Evolutionary conservation across 768 basidiomycete genomes (phyloP), one percentile per base, ranked within the genome.

Genomic region (Royoungia palumana): DNA sequence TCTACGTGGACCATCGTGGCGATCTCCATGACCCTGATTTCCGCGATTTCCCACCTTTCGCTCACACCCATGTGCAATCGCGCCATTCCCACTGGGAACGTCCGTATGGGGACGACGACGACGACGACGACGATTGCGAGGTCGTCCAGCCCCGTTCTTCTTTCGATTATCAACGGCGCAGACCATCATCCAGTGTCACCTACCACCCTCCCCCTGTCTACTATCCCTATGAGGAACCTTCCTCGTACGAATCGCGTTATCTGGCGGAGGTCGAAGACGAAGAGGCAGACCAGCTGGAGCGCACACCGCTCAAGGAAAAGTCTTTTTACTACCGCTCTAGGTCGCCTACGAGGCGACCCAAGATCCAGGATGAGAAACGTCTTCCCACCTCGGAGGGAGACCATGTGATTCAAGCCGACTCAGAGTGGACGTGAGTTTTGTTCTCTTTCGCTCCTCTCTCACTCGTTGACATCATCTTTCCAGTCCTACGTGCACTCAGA

Each of bases 21-120:
- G 77, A 81, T 64, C 69, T 83, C 21, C 82, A 85, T 59, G 83
- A 85, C 64, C 83, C 83, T 20, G 83, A 85, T 60, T 85, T 76
- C 66, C 73, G 82, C 53, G 74, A 83, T 67, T 85, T 85, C 51
- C 83, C 82, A 24, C 59, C 73, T 30, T 59, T 72, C 40, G 44
- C 44, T 14, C 49, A 58, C 35, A 21, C 55, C 10, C 55, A 57
- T 36, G 24, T 46, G 45, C 52, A 60, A 17, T 42, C 61, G 13
- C 56, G 62, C 27, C 64, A 69, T 1, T 64, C 72, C 0, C 59
- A 52, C 1, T 74, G 71, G 71, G 75, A 73, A 40, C 57, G 62
- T 20, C 57, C 54, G 4, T 59, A 64, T 38, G 43, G 46, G n/a
- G 55, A 65, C 21, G 66, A 66, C 9, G 59, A 62, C 38, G 55